Evolutionary conservation across 2,329 filamentous ascomycete species (phyloP).

Genomic region (Elsinoe fawcettii): DNA sequence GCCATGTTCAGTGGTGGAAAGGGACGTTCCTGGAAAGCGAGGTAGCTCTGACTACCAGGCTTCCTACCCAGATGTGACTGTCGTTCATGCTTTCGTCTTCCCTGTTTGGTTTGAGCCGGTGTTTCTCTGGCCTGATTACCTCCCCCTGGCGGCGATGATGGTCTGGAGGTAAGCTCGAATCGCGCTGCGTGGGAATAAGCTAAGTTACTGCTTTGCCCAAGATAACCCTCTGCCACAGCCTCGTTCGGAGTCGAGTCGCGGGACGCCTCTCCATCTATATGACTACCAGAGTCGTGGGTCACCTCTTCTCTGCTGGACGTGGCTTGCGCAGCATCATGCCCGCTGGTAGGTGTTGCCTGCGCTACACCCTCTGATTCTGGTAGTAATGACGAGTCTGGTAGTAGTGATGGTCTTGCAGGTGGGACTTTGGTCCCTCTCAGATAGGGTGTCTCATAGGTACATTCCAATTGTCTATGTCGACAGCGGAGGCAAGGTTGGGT

Average conservation of each 20-base stretch:
- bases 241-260: neutral
- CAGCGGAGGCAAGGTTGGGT: slow-evolving; percentile 35
- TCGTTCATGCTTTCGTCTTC: neutral
- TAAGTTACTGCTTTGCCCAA: slow-evolving; percentile 6
- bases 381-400: too few relatives aligned
- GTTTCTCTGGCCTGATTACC: too few relatives aligned
- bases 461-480: slow-evolving; percentile 28
- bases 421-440: slow-evolving; percentile 30
- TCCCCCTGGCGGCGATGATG: neutral
- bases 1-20: slow-evolving; percentile 4
- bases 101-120: too few relatives aligned
- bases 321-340: too few relatives aligned
- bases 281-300: neutral
- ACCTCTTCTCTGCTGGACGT: neutral
- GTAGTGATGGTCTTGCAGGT: neutral
- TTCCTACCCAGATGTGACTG: neutral
- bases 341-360: neutral
- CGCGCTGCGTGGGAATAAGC: slow-evolving; percentile 4
- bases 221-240: neutral
- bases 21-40: neutral
- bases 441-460: slow-evolving; percentile 46
- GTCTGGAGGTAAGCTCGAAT: neutral
- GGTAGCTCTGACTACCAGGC: neutral
- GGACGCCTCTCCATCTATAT: neutral
- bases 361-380: neutral